Percentiles rank a stretch among this genome's conserved stretches.
These are phyloP conservation scores for Colletotrichum chrysophilum DNA, from an alignment of 2,329 filamentous ascomycete species.

Conservation along the genomic window DNA sequence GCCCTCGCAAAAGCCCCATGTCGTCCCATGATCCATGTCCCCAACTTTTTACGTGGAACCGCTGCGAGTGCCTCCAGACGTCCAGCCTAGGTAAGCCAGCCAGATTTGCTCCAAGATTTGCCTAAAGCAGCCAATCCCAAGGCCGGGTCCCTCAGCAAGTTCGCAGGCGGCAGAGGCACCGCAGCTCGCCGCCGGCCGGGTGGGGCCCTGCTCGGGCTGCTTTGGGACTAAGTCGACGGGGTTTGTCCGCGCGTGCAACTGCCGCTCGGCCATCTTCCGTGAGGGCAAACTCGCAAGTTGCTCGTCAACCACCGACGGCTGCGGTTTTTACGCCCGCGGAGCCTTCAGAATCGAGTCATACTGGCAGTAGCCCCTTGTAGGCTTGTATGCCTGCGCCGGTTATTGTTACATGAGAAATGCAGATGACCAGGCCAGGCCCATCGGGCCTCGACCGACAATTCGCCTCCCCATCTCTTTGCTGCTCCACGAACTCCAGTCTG, in stretches of 20 bases:
- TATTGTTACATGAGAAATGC: background rate
- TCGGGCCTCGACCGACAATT: constrained; percentile 12
- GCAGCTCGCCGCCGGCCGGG: constrained; percentile 11
- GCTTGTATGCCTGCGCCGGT: background rate
- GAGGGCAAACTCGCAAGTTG: background rate
- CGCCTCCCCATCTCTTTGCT: background rate
- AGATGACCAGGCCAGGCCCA: background rate
- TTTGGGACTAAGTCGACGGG: constrained; percentile 8
- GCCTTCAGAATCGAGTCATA: constrained; percentile 12
- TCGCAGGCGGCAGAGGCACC: background rate
- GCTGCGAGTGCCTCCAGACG: background rate
- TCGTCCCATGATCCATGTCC: background rate
- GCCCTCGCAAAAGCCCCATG: background rate
- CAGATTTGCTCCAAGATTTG: background rate
- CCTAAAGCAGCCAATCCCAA: background rate
- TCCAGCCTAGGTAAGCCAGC: background rate
- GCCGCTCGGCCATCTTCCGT: constrained; percentile 19
- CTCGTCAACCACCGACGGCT: background rate
- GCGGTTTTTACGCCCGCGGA: background rate
- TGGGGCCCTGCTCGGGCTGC: background rate
- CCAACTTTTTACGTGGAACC: background rate
- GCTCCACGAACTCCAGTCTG: background rate
- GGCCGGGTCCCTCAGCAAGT: background rate
- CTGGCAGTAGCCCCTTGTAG: background rate
- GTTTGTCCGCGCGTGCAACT: constrained; percentile 2